Percentiles rank a stretch among this genome's conserved stretches.
Evolutionary conservation across 2,329 filamentous ascomycete genomes (phyloP).

Genomic region (Byssochlamys sp.): DNA sequence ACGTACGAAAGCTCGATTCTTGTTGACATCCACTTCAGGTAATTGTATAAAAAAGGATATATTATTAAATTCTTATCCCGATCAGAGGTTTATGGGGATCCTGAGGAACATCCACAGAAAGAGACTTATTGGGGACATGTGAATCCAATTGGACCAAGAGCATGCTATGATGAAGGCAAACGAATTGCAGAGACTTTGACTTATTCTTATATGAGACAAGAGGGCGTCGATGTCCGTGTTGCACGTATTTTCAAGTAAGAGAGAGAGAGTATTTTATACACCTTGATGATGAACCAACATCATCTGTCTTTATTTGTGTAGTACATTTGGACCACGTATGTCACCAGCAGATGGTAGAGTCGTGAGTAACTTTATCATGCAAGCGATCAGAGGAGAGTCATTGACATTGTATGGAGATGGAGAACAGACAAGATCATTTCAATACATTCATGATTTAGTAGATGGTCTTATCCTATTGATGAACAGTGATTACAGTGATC

Average conservation of each 20-base stretch:
- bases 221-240: constrained; percentile 19
- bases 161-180: constrained; percentile 38
- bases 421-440: constrained; percentile 21
- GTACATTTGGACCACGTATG: constrained; percentile 24
- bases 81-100: constrained; percentile 22
- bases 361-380: constrained; percentile 23
- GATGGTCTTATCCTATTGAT: constrained; percentile 21
- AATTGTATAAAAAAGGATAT: neutral
- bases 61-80: neutral
- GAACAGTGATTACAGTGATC: constrained; percentile 15
- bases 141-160: constrained; percentile 32
- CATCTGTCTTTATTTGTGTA: no score
- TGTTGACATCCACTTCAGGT: constrained; percentile 24
- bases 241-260: constrained; percentile 29
- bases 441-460: constrained; percentile 22
- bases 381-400: constrained; percentile 17
- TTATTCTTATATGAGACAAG: constrained; percentile 21
- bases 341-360: constrained; percentile 21
- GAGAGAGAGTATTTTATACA: no score
- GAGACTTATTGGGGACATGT: constrained; percentile 32
- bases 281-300: no score
- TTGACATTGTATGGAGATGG: constrained; percentile 22
- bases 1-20: constrained; percentile 17
- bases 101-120: constrained; percentile 21
- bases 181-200: constrained; percentile 30